phyloP scores from a whole-genome alignment of 1,284 basidiomycete genomes.

The Exobasidium rhododendri region DNA sequence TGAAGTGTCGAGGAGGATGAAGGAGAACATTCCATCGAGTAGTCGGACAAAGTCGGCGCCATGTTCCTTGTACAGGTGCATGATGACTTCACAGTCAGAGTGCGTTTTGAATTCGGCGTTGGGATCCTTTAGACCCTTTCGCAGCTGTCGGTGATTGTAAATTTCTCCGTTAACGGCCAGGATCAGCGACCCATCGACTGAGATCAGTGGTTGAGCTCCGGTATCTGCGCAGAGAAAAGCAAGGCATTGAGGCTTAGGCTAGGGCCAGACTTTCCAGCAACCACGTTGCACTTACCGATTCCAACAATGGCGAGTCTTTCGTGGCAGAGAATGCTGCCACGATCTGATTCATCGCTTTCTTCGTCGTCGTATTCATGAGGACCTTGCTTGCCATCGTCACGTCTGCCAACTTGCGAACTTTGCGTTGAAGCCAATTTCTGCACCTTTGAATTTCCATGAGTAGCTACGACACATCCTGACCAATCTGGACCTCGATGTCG shows the following conservation, averaged over 20 bases:
- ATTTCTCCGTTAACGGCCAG: slow-evolving; percentile 98
- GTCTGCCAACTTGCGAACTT: not conserved
- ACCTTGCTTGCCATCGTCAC: not conserved
- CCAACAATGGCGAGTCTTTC: slow-evolving; percentile 85
- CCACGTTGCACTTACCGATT: slow-evolving; percentile 69
- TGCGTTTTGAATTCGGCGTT: slow-evolving; percentile 87
- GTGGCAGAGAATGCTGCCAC: slow-evolving; percentile 55
- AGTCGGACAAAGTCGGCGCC: slow-evolving; percentile 55
- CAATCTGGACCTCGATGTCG: slow-evolving; percentile 55
- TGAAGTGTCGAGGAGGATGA: slow-evolving; percentile 89
- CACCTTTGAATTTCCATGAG: slow-evolving; percentile 1
- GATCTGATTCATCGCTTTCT: slow-evolving; percentile 29
- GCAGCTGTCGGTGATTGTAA: slow-evolving; percentile 89
- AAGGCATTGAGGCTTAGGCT: not conserved
- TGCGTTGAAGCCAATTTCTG: not conserved
- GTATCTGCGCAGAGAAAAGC: slow-evolving; percentile 65
- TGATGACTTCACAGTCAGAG: slow-evolving; percentile 97
- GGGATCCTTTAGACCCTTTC: slow-evolving; percentile 64
- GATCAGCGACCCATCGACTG: slow-evolving; percentile 77
- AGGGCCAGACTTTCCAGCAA: not conserved
- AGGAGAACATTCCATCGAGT: slow-evolving; percentile 99
- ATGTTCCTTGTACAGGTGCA: slow-evolving; percentile 59
- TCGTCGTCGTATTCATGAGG: not conserved
- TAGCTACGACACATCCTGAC: slow-evolving; percentile 51
- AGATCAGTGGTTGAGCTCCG: slow-evolving; percentile 90